Base-by-base conservation (phyloP, 495 filamentous ascomycete species). In the Aspergillus haitiensis region DNA sequence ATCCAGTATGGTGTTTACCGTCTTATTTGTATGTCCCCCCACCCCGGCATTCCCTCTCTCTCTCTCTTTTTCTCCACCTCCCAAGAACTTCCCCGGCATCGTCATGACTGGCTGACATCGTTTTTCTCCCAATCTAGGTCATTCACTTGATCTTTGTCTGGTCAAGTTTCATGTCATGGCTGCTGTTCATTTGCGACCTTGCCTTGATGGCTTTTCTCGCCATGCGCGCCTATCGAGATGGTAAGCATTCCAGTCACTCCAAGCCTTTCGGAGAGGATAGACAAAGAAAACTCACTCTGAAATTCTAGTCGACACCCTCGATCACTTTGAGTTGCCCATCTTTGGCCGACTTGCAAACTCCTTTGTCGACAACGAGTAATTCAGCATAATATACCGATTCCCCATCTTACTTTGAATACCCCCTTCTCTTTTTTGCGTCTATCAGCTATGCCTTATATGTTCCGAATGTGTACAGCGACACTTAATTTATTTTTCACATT, bases 311-410 rank as follows among this genome's bases (percentile, higher is more conserved):
- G 92, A 94, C 63, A 96, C 90, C 7, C 80, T 97, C 45, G 94
- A 97, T 70, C 86, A 92, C 76, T 93, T 86, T 62, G 91, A 97
- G 71, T 83, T 97, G n/a, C 93, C 93, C 4, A 83, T 95, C 71
- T 88, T 97, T 13, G 75, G 75, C 31, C 71, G 63, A 13, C 78
- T 97, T 70, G 93, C 93, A 39, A 96, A 89, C 75, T 88, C 88
- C 21, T 92, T 97, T 72, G 81, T 98, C 58, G 93, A 98, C 74
- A 88, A 95, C 71, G 93, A 98, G 78, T 98, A 62, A 78, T 36
- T 11, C 44, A 87, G 92, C 71, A 37, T 54, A 10, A 42, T 54
- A 27, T 27, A 27, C 3, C 21, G 21, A 27, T 27, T 27, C 3
- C 21, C 27, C 7, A 34, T 77, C 94, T 55, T 89, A 93, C 73